Evolutionary conservation across 352 stramenopile species (phyloP), one percentile per base, ranked within the genome.

Genomic region (Phytopythium montanum): DNA sequence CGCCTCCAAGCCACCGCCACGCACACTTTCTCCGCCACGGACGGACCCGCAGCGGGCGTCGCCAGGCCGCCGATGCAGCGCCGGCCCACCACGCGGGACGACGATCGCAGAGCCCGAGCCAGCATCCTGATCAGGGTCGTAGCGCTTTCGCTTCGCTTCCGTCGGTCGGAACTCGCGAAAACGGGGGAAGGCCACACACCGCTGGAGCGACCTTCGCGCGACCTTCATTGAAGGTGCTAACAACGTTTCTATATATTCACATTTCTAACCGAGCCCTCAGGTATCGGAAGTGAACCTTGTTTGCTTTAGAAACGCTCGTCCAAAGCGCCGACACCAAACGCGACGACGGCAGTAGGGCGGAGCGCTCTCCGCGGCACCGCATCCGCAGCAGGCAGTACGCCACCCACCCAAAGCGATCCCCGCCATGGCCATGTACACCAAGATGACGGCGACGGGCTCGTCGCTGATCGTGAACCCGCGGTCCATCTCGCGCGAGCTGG

Each of bases 401-500:
- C n/a, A n/a, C n/a, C n/a, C n/a, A n/a, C n/a, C 33, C 10, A 10
- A 5, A 10, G 33, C 33, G 33, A 38, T 13, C 34, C 34, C 31
- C 33, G 36, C n/a, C 26, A 84, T 84, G 75, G 71, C 72, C 25
- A 91, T 91, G 81, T 91, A 87, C 68, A 91, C 81, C 34, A 87
- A 88, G 65, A 91, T 91, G 81, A 88, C 73, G 56, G 70, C 81
- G 31, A 73, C 72, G 23, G 81, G 81, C 48, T 87, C 81, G 61
- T 84, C 81, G 14, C 72, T 91, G 56, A 80, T 91, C 52, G 61
- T 84, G 62, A 87, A 86, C 44, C 81, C 86, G 56, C 81, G 85
- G 51, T 75, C 82, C 46, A 93, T 95, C 56, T 88, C 84, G 18
- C 88, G 85, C 70, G 84, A 94, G 60, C 68, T 95, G 31, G 86